Conservation (phyloP, 768 basidiomycete genomes). For the Agrocybe praecox region DNA sequence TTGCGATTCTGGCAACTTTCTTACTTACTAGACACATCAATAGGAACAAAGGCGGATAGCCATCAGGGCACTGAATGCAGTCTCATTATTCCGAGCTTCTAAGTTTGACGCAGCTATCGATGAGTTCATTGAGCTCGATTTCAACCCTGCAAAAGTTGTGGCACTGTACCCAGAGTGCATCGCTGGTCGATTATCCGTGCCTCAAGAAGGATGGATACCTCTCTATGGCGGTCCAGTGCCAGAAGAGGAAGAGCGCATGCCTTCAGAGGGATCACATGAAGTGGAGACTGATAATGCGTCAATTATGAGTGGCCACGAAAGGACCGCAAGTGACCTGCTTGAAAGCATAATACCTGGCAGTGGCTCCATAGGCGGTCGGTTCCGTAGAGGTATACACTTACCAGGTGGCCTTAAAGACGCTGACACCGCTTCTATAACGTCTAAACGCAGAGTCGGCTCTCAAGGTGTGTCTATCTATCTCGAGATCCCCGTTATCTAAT, state of each 20-base stretch:
- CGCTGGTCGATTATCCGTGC: constrained; percentile 75
- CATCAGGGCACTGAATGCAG: constrained; percentile 76
- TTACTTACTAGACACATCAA: neutral
- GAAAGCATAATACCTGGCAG: constrained; percentile 35
- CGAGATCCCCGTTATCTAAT: neutral
- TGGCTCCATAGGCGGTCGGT: constrained; percentile 48
- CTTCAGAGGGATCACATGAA: constrained; percentile 15
- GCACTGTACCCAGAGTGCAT: constrained; percentile 85
- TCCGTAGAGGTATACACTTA: constrained; percentile 57
- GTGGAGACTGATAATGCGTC: constrained; percentile 18
- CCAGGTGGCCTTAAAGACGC: constrained; percentile 55
- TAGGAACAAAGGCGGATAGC: constrained; percentile 51
- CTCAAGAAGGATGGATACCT: constrained; percentile 73
- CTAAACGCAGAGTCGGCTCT: constrained; percentile 32
- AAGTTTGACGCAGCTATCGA: constrained; percentile 83
- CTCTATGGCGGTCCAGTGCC: constrained; percentile 77
- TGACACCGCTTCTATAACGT: constrained; percentile 54
- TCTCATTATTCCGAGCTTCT: constrained; percentile 70
- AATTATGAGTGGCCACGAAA: constrained; percentile 20
- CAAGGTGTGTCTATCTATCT: constrained; percentile 29
- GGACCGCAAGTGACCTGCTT: constrained; percentile 29
- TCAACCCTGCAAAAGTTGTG: constrained; percentile 93
- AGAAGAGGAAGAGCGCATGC: constrained; percentile 25
- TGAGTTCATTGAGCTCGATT: constrained; percentile 82
- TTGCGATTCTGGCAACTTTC: neutral